These are phyloP conservation scores for Sphaerulina vaccinii DNA, from an alignment of 2,329 filamentous ascomycete genomes.

Conservation along the genomic window DNA sequence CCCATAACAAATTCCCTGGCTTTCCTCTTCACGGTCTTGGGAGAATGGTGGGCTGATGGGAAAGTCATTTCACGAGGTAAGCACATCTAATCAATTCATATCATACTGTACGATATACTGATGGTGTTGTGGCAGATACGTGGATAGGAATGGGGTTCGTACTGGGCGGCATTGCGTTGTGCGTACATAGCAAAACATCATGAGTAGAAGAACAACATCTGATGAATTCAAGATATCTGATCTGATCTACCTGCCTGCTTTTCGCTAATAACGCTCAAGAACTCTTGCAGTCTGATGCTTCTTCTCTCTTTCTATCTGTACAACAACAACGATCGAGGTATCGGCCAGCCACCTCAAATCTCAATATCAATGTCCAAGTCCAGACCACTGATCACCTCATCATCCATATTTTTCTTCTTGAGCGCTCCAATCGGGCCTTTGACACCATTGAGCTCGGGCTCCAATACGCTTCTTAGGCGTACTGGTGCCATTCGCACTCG, in stretches of 20 bases:
- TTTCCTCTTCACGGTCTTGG: conserved; percentile 92
- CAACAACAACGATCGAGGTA: neutral
- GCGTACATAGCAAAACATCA: conserved; percentile 61
- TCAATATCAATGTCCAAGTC: conserved; percentile 92
- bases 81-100: conserved; percentile 24
- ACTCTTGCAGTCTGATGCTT: neutral
- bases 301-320: conserved; percentile 3
- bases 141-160: conserved; percentile 80
- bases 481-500: conserved; percentile 45
- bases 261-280: conserved; percentile 12
- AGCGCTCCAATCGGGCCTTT: conserved; percentile 47
- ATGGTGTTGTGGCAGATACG: conserved; percentile 56
- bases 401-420: conserved; percentile 72
- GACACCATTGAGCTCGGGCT: conserved; percentile 50
- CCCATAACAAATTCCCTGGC: conserved; percentile 93
- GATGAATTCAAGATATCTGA: neutral
- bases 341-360: conserved; percentile 51
- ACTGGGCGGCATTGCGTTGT: conserved; percentile 75
- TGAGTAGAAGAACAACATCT: neutral
- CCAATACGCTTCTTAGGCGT: conserved; percentile 36
- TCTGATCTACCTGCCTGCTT: neutral
- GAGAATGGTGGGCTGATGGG: conserved; percentile 90
- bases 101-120: too few relatives aligned
- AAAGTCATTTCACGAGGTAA: conserved; percentile 83
- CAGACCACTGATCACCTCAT: conserved; percentile 85